Evolutionary conservation across 768 basidiomycete species (phyloP).

Genomic region (Obba rivulosa): DNA sequence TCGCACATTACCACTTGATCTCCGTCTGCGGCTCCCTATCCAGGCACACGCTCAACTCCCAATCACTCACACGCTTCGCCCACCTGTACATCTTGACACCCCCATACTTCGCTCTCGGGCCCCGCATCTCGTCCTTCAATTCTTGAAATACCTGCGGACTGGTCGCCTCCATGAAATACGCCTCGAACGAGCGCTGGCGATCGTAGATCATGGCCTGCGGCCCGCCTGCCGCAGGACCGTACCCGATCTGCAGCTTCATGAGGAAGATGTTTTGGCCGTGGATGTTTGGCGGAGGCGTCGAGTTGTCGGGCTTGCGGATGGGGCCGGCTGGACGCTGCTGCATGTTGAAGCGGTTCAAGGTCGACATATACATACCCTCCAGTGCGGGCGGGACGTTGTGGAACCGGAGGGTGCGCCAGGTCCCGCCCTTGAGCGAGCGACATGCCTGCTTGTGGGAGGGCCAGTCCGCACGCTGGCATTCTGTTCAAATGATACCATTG

Average conservation of each 20-base stretch:
- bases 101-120: slow-evolving; percentile 12
- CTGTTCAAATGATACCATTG: slow-evolving; percentile 13
- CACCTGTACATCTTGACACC: slow-evolving; percentile 25
- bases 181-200: slow-evolving; percentile 33
- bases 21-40: slow-evolving; percentile 14
- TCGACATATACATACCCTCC: slow-evolving; percentile 5
- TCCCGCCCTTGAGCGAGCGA: slow-evolving; percentile 32
- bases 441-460: slow-evolving; percentile 31
- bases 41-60: slow-evolving; percentile 18
- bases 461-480: slow-evolving; percentile 40
- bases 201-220: slow-evolving; percentile 31
- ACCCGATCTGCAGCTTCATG: slow-evolving; percentile 31
- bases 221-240: not conserved
- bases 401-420: slow-evolving; percentile 29
- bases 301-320: not conserved
- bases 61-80: slow-evolving; percentile 20
- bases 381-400: slow-evolving; percentile 1
- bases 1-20: slow-evolving; percentile 13
- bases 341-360: slow-evolving; percentile 19
- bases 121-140: slow-evolving; percentile 14
- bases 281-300: slow-evolving; percentile 23
- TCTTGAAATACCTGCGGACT: slow-evolving; percentile 14
- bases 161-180: slow-evolving; percentile 21
- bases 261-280: slow-evolving; percentile 33
- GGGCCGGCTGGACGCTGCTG: slow-evolving; percentile 19